Conservation (phyloP, 2,329 filamentous ascomycete genomes). For the Colletotrichum salicis region DNA sequence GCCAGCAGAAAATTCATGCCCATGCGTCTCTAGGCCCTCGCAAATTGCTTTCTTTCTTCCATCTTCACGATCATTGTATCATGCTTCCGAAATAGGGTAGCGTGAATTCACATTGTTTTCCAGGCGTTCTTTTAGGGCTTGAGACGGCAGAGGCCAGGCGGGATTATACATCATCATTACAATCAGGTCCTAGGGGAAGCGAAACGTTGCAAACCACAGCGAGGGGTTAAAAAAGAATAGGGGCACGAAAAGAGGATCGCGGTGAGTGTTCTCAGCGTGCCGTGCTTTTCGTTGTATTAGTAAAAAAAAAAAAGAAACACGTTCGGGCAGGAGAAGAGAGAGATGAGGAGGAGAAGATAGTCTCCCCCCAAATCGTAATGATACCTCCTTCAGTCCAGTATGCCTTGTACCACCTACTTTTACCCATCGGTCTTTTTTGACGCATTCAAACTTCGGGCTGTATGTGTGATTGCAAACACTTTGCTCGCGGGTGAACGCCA, state of each 20-base stretch:
- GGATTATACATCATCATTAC: not conserved
- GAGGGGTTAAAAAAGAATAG: not conserved
- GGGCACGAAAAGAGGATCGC: not conserved
- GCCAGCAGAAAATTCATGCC: not conserved
- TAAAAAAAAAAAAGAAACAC: not conserved
- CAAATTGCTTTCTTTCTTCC: not conserved
- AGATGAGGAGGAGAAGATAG: not conserved
- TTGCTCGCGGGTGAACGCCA: not conserved
- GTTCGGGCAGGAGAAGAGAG: not conserved
- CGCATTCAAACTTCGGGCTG: not conserved
- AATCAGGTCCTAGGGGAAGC: not conserved
- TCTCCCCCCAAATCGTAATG: not conserved
- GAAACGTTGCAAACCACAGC: not conserved
- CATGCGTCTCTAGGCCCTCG: not conserved
- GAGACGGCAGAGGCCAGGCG: not conserved
- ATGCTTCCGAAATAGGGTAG: not conserved
- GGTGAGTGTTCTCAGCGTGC: not conserved
- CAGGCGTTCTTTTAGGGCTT: not conserved
- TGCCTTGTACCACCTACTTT: not conserved
- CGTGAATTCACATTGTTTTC: not conserved
- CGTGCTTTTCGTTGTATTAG: not conserved
- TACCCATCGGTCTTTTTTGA: not conserved
- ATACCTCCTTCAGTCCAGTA: not conserved
- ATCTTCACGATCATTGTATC: not conserved
- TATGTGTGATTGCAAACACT: not conserved